A percentile compares a stretch with the other conserved stretches of the same genome.
These are phyloP conservation scores for Hanseniaspora mollemarum DNA, from an alignment of 805 yeast genomes.

Conservation along the genomic window DNA sequence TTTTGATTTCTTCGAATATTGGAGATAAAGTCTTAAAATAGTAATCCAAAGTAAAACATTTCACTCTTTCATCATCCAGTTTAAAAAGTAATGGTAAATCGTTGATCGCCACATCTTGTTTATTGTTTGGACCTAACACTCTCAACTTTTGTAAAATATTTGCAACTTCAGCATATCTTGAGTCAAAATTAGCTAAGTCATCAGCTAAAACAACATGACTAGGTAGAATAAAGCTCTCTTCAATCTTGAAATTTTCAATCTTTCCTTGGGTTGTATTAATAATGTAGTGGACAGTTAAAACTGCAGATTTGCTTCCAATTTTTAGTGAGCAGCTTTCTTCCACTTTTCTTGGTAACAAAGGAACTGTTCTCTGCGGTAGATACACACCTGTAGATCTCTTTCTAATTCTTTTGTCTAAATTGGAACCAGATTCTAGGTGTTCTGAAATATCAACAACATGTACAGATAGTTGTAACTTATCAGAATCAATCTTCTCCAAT, in stretches of 20 bases:
- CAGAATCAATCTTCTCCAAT: constrained; percentile 43
- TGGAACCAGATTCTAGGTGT: constrained; percentile 58
- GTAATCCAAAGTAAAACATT: constrained; percentile 39
- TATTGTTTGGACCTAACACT: background rate
- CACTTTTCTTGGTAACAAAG: constrained; percentile 57
- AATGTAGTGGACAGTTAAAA: constrained; percentile 68
- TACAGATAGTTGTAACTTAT: constrained; percentile 60
- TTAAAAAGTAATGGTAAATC: constrained; percentile 60
- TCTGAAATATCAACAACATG: constrained; percentile 75
- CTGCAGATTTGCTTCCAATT: constrained; percentile 48
- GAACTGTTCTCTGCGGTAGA: constrained; percentile 60
- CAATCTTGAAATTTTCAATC: constrained; percentile 65
- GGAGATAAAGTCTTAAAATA: constrained; percentile 53
- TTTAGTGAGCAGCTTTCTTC: constrained; percentile 51
- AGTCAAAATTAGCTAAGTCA: constrained; percentile 14
- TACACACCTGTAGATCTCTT: constrained; percentile 83
- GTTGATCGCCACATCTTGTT: constrained; percentile 21
- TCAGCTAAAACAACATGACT: constrained; percentile 27
- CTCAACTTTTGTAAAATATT: background rate
- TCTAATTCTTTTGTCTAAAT: constrained; percentile 77
- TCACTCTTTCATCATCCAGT: constrained; percentile 69
- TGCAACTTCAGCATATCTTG: background rate
- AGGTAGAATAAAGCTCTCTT: constrained; percentile 60
- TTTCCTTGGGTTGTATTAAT: constrained; percentile 63
- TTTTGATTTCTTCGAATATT: constrained; percentile 61